phyloP scores from a whole-genome alignment of 371 early-diverging fungal species.

The Capillidium heterosporum region DNA sequence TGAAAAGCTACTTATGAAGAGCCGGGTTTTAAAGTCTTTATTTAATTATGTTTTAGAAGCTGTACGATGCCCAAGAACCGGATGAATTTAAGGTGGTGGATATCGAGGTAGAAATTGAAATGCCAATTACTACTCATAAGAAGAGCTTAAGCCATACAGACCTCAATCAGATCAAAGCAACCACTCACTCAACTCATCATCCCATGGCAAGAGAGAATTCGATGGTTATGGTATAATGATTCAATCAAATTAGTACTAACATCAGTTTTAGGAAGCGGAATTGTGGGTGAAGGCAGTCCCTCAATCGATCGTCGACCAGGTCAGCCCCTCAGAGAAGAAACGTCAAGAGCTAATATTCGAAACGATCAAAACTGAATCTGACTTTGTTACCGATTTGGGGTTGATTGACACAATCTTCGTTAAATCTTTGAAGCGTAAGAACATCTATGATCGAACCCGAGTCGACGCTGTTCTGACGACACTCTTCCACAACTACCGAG shows the following conservation, averaged over 20 bases:
- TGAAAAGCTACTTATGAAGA: too few relatives aligned
- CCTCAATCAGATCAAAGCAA: neutral
- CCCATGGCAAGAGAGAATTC: too few relatives aligned
- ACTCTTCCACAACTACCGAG: constrained; percentile 55
- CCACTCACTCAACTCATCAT: too few relatives aligned
- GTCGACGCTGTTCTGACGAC: neutral
- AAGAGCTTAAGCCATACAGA: neutral
- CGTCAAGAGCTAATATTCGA: constrained; percentile 86
- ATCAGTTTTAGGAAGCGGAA: constrained; percentile 8
- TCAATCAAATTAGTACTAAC: neutral
- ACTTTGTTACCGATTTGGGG: constrained; percentile 69
- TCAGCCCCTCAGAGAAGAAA: constrained; percentile 50
- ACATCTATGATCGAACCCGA: neutral
- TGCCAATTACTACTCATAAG: neutral
- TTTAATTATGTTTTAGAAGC: neutral
- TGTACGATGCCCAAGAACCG: neutral
- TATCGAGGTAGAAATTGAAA: neutral
- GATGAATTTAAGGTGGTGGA: neutral
- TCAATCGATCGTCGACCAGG: constrained; percentile 42
- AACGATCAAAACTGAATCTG: constrained; percentile 70
- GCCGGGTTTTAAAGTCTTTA: neutral
- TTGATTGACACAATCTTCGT: constrained; percentile 22
- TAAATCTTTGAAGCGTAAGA: neutral
- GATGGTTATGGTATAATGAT: too few relatives aligned
- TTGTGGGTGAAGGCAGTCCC: constrained; percentile 44